A percentile compares a stretch with the other conserved stretches of the same genome.
Evolutionary conservation across 768 basidiomycete genomes (phyloP).

Genomic region (Naganishia onofrii): DNA sequence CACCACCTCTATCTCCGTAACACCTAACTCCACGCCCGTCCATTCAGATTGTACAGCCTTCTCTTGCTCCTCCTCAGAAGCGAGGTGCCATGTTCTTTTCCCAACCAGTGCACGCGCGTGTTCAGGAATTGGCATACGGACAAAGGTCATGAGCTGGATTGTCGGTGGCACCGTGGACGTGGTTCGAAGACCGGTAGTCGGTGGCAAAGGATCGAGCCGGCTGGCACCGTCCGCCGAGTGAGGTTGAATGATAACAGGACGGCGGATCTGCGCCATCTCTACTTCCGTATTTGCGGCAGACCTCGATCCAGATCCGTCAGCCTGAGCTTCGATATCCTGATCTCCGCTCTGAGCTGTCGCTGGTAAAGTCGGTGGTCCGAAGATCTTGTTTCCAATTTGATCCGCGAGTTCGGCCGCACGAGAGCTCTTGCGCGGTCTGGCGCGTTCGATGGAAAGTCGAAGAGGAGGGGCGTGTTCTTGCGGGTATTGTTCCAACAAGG

Average conservation of each 20-base stretch:
- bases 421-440: neutral
- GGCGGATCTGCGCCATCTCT: constrained; percentile 6
- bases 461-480: constrained; percentile 11
- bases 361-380: neutral
- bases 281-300: neutral
- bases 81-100: neutral
- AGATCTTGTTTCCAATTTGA: constrained; percentile 16
- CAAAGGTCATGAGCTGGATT: constrained; percentile 21
- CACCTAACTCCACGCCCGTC: constrained; percentile 30
- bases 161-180: neutral
- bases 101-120: neutral
- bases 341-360: neutral
- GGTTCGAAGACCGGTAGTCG: neutral
- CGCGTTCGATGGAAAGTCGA: constrained; percentile 12
- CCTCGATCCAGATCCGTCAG: neutral
- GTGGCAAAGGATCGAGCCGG: neutral
- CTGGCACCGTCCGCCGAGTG: neutral
- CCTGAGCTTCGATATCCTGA: constrained; percentile 7
- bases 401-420: constrained; percentile 13
- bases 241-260: no score
- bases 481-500: constrained; percentile 12
- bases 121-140: constrained; percentile 30
- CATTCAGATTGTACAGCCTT: constrained; percentile 31
- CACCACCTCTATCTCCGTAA: constrained; percentile 24
- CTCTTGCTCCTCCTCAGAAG: constrained; percentile 25